These are phyloP conservation scores for Heterobasidion irregulare DNA, from an alignment of 1,284 basidiomycete species.

Conservation along the genomic window DNA sequence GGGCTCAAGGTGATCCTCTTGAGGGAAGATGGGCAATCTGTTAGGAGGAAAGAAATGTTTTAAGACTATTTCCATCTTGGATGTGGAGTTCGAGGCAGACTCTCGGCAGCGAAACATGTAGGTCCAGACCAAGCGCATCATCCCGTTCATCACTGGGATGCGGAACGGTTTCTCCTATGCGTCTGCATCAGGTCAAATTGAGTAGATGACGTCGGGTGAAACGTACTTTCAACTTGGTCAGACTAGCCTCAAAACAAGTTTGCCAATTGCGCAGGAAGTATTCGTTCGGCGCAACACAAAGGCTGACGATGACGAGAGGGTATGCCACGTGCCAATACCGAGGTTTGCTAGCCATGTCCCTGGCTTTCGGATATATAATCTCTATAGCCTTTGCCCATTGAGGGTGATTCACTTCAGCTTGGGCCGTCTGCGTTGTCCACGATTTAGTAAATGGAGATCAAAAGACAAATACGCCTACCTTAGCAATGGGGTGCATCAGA, in stretches of 20 bases:
- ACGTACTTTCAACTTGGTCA: slow-evolving; percentile 74
- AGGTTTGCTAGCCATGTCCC: slow-evolving; percentile 83
- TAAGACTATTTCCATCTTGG: slow-evolving; percentile 73
- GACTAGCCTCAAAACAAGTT: slow-evolving; percentile 59
- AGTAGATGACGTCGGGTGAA: neutral
- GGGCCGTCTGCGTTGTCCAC: slow-evolving; percentile 58
- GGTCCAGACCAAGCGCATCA: slow-evolving; percentile 85
- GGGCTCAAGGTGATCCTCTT: slow-evolving; percentile 72
- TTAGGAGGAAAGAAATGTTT: slow-evolving; percentile 78
- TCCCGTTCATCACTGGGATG: slow-evolving; percentile 74
- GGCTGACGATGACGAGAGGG: slow-evolving; percentile 74
- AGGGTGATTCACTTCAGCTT: slow-evolving; percentile 94
- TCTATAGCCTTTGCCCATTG: slow-evolving; percentile 91
- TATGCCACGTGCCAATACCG: slow-evolving; percentile 89
- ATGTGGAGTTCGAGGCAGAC: slow-evolving; percentile 66
- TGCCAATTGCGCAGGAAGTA: slow-evolving; percentile 83
- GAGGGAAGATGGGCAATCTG: slow-evolving; percentile 52
- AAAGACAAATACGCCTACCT: slow-evolving; percentile 36
- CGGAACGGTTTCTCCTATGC: slow-evolving; percentile 71
- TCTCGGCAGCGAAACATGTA: slow-evolving; percentile 93
- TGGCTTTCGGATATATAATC: slow-evolving; percentile 76
- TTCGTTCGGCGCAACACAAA: slow-evolving; percentile 85
- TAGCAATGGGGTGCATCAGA: slow-evolving; percentile 84
- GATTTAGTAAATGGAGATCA: neutral
- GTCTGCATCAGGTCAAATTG: slow-evolving; percentile 1